These are phyloP conservation scores for Schoenoplectus triqueter DNA, from an alignment of 202 grass and related monocot species.

Conservation along the genomic window DNA sequence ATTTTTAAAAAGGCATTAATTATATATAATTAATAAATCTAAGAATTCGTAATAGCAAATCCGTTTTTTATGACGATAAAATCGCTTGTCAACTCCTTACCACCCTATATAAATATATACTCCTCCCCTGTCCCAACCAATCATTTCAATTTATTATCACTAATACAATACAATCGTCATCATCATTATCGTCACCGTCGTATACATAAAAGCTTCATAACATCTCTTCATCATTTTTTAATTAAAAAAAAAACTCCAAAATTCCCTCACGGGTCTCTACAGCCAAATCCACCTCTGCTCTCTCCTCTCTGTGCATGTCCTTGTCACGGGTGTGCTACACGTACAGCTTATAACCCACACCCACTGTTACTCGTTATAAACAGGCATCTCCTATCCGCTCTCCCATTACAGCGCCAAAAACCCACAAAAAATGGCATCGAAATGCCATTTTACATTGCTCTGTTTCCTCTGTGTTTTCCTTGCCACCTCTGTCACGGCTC, in stretches of 20 bases:
- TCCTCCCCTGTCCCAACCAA: neutral
- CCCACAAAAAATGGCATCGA: slow-evolving; percentile 41
- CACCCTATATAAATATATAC: slow-evolving; percentile 5
- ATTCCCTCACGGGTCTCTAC: slow-evolving; percentile 51
- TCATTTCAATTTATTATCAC: slow-evolving; percentile 15
- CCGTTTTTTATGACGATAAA: slow-evolving; percentile 16
- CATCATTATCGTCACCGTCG: neutral
- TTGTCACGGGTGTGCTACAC: slow-evolving; percentile 40
- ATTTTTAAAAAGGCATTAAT: neutral
- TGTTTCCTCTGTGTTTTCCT: slow-evolving; percentile 18
- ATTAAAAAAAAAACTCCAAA: slow-evolving; percentile 1
- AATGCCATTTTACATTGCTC: slow-evolving; percentile 42
- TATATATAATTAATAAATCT: neutral
- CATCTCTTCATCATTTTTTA: slow-evolving; percentile 14
- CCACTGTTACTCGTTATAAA: slow-evolving; percentile 37
- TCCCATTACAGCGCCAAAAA: neutral
- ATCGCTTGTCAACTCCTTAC: neutral
- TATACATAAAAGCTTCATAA: neutral
- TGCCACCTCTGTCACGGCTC: slow-evolving; percentile 32
- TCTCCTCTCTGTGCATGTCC: slow-evolving; percentile 14
- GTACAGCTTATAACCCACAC: slow-evolving; percentile 10
- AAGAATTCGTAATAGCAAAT: neutral
- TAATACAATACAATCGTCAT: neutral
- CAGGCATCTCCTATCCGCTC: slow-evolving; percentile 12
- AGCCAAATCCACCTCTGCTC: slow-evolving; percentile 36